These are phyloP conservation scores for Chaetoceros tenuissimus DNA, from an alignment of 108 stramenopile species.

Conservation along the genomic window DNA sequence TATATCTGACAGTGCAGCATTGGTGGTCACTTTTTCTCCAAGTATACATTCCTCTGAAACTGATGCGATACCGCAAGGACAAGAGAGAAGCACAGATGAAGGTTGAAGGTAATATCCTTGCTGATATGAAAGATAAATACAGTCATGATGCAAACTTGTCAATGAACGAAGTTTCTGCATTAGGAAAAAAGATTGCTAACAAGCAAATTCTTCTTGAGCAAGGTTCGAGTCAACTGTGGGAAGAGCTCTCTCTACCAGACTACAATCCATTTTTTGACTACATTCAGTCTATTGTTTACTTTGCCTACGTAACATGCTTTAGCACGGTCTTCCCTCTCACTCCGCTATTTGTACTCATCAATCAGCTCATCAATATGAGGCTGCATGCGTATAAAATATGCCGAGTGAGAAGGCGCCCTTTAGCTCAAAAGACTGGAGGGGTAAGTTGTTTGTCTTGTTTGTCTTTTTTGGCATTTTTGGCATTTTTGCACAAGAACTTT, in stretches of 20 bases:
- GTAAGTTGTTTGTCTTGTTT: not conserved
- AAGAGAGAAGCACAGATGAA: conserved; percentile 33
- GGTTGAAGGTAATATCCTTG: conserved; percentile 46
- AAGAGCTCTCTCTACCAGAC: conserved; percentile 68
- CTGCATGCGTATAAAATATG: conserved; percentile 96
- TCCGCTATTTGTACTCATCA: conserved; percentile 84
- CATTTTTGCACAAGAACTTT: not conserved
- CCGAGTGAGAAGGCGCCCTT: conserved; percentile 76
- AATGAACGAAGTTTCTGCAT: conserved; percentile 20
- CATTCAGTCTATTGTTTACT: conserved; percentile 83
- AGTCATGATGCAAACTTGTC: conserved; percentile 15
- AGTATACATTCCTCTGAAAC: conserved; percentile 67
- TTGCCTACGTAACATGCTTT: conserved; percentile 95
- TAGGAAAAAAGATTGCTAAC: conserved; percentile 52
- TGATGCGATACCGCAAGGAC: conserved; percentile 50
- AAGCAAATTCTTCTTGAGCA: conserved; percentile 75
- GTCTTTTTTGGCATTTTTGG: not conserved
- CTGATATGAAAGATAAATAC: conserved; percentile 8
- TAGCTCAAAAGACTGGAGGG: conserved; percentile 84
- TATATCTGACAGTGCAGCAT: conserved; percentile 78
- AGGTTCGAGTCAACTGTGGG: conserved; percentile 78
- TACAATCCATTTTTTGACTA: conserved; percentile 93
- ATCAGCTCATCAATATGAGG: conserved; percentile 89
- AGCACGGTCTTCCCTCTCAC: conserved; percentile 93
- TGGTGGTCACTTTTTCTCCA: conserved; percentile 83